Evolutionary conservation across 257 asterid species (phyloP), one percentile per base, ranked within the genome.

Genomic region (Rubia yunnanensis): DNA sequence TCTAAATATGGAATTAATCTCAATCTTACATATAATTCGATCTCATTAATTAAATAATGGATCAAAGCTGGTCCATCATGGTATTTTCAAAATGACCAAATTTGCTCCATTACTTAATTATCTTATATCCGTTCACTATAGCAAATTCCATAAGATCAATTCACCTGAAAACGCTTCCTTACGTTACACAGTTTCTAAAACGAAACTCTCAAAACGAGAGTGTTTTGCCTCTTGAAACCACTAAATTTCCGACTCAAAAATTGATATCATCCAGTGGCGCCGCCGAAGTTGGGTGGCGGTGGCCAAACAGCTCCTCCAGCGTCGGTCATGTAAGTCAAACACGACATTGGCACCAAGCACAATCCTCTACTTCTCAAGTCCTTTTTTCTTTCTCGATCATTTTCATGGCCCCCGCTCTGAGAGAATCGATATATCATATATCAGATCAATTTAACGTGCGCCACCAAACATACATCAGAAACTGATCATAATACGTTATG

Each of bases 61-160:
- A 89, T 85, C 95, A 89, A 85, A 82, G 86, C 83, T 89, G 96
- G 96, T 89, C 96, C 78, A 80, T 82, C 75, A 83, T 83, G 58
- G 59, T 49, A 49, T 54, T 79, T 70, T 22, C 49, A 73, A 83
- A 83, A 84, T 82, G 97, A 87, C 97, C 95, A 89, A 85, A 82
- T 77, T 84, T 89, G 92, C 81, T 89, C 97, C 94, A 89, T 65
- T 67, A 76, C 26, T 11, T 20, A 50, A 44, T 44, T 44, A 44
- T 15, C 52, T 44, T 10, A 17, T 17, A 15, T 39, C 52, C n/a
- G 52, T 44, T 14, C 52, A 39, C 48, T 39, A 39, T 2, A 10
- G 14, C 13, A 35, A 6, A 35, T 35, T 35, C 41, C 41, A 8
- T 7, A 35, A 7, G 11, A 35, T 39, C 48, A 20, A 44, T 32